Evolutionary conservation across 2,329 filamentous ascomycete genomes (phyloP), one percentile per base, ranked within the genome.

Genomic region (Nemania bipapillata): DNA sequence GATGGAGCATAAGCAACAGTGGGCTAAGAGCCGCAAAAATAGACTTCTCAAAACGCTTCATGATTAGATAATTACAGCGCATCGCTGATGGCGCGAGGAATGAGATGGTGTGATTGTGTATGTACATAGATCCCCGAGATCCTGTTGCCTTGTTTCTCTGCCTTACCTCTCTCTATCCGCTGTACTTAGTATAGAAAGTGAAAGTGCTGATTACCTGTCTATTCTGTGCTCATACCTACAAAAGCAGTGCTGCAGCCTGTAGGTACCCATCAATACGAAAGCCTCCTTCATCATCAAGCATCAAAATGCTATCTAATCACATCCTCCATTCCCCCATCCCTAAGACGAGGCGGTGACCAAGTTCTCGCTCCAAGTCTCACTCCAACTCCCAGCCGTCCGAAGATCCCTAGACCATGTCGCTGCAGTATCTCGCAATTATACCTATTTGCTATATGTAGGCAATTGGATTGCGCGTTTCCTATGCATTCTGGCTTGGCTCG

Each of bases 81-180:
- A 32, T 40, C 47, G 20, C 22, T 9, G 24, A 26, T 59, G 42
- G 40, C 81, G 92, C 90, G 73, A 22, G 24, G 24, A 30, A 54
- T 42, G 59, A 40, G 12, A 55, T 54, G 49, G 47, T 24, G 35
- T 15, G 32, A 62, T 30, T 37, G 45, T 22, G 49, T 50, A 53
- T 22, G 49, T 50, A 28, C 40, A 37, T 22, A 26, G 52, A 20
- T 35, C 60, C 40, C 37, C 49, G 30, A 30, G 22, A 24, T 50
- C 22, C 22, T 24, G n/a, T 57, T 24, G 45, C 62, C 45, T 17
- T 52, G 28, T 20, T 45, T 45, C 40, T 45, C 40, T 40, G 37
- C 12, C 37, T 15, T 40, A 17, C 15, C 37, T 17, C 8, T 15
- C 15, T 17, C 35, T 7, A 3, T 7, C 37, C n/a, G n/a, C 30